These are phyloP conservation scores for Tricholoma hemisulphureum DNA, from an alignment of 768 basidiomycete genomes.

Conservation along the genomic window DNA sequence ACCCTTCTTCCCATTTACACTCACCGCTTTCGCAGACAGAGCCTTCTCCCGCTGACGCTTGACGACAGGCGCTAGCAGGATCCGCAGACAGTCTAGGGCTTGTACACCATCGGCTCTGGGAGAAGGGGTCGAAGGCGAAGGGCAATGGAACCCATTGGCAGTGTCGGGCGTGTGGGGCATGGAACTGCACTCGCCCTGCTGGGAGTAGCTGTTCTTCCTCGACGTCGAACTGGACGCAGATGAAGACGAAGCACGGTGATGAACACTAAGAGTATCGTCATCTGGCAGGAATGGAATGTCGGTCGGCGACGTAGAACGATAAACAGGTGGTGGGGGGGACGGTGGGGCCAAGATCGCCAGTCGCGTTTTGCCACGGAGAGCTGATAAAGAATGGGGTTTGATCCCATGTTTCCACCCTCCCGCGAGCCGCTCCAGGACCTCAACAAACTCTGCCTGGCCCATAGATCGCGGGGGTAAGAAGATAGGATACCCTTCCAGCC, in stretches of 20 bases:
- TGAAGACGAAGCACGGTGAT: constrained; percentile 11
- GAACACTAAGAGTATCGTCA: constrained; percentile 10
- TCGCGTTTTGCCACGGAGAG: constrained; percentile 37
- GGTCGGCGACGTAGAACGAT: constrained; percentile 26
- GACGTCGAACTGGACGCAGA: constrained; percentile 20
- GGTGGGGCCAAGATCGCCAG: constrained; percentile 45
- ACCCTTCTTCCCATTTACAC: constrained; percentile 46
- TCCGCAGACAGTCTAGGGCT: constrained; percentile 65
- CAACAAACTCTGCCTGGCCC: constrained; percentile 87
- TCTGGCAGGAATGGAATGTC: constrained; percentile 8
- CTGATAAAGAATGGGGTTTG: constrained; percentile 51
- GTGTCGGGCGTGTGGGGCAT: constrained; percentile 20
- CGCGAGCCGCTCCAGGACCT: constrained; percentile 79
- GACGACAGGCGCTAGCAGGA: constrained; percentile 69
- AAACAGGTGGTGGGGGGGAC: constrained; percentile 26
- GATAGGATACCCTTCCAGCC: constrained; percentile 84
- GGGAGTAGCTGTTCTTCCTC: constrained; percentile 23
- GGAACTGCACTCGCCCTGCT: constrained; percentile 18
- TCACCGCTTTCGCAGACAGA: constrained; percentile 47
- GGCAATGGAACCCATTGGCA: constrained; percentile 8
- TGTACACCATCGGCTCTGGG: constrained; percentile 45
- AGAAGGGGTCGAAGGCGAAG: constrained; percentile 8
- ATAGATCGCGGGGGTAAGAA: constrained; percentile 86
- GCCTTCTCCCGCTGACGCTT: constrained; percentile 60
- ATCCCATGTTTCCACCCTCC: constrained; percentile 70